Evolutionary conservation across 108 stramenopile species (phyloP).

Genomic region (Aurantiochytrium sp.): DNA sequence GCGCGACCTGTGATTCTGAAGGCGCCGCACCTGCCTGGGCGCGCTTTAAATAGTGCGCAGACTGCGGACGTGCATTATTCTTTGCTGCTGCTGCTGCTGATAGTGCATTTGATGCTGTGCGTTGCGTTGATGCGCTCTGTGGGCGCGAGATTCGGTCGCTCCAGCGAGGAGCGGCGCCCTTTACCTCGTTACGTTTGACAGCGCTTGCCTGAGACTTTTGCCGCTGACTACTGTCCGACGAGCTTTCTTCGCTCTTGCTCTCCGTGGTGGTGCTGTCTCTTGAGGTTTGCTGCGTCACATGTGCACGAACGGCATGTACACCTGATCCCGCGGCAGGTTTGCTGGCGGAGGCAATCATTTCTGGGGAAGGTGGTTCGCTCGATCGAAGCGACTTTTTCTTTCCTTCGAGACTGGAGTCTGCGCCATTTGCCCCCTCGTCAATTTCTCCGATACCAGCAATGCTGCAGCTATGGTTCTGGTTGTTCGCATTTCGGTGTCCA

Average conservation of each 20-base stretch:
- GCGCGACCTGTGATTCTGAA: neutral
- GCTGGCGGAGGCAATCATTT: neutral
- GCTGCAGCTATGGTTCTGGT: too few relatives aligned
- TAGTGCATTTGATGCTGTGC: neutral
- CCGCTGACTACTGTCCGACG: too few relatives aligned
- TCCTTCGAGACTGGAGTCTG: too few relatives aligned
- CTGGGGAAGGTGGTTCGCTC: neutral
- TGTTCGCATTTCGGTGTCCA: too few relatives aligned
- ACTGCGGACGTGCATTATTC: neutral
- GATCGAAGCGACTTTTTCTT: neutral
- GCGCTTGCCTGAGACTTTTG: too few relatives aligned
- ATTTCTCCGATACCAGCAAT: neutral
- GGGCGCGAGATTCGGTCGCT: neutral
- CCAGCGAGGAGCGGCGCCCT: too few relatives aligned
- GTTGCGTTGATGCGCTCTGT: neutral
- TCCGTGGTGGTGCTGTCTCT: neutral
- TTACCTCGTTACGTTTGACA: too few relatives aligned
- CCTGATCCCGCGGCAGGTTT: neutral
- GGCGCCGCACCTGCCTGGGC: neutral
- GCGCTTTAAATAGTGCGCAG: neutral
- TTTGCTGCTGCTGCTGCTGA: neutral
- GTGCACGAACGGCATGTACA: neutral
- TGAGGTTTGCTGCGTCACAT: neutral
- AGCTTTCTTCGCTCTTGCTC: too few relatives aligned
- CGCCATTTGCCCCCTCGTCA: neutral